Evolutionary conservation across 345 rosid genomes (phyloP).

Genomic region (Zanthoxylum bungeanum): DNA sequence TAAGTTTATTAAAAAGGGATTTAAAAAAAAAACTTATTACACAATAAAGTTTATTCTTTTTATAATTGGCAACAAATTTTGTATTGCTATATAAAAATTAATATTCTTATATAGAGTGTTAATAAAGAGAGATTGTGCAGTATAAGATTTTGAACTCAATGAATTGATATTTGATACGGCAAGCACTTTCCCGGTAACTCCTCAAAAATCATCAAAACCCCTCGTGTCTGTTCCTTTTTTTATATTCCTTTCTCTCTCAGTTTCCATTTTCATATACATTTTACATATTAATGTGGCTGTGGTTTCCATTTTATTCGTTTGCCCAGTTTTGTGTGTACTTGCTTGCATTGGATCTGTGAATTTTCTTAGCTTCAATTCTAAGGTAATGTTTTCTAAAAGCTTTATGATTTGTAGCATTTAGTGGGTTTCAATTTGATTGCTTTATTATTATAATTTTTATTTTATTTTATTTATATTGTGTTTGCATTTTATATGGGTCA

Average conservation of each 20-base stretch:
- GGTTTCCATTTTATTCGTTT: background rate
- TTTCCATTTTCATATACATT: background rate
- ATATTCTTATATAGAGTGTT: too few species aligned
- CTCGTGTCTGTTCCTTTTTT: background rate
- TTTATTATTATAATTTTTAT: too few species aligned
- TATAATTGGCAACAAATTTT: too few species aligned
- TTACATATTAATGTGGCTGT: background rate
- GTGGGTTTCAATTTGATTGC: slow-evolving; percentile 12
- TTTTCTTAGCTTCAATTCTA: slow-evolving; percentile 32
- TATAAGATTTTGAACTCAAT: background rate
- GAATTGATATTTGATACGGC: background rate
- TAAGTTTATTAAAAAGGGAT: too few species aligned
- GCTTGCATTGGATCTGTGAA: slow-evolving; percentile 41
- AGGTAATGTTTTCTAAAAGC: slow-evolving; percentile 33
- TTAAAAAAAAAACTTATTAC: too few species aligned
- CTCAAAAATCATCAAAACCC: background rate
- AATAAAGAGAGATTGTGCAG: too few species aligned
- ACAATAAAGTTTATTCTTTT: too few species aligned
- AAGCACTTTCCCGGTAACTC: slow-evolving; percentile 6
- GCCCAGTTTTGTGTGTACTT: background rate
- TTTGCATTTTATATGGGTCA: too few species aligned
- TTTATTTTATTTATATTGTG: too few species aligned
- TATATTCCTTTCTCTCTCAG: background rate
- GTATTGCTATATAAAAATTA: too few species aligned
- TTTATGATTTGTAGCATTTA: too few species aligned